A percentile compares a stretch with the other conserved stretches of the same genome.
Conservation (phyloP, 1,284 basidiomycete genomes). For the Trichosporon coremiiforme region DNA sequence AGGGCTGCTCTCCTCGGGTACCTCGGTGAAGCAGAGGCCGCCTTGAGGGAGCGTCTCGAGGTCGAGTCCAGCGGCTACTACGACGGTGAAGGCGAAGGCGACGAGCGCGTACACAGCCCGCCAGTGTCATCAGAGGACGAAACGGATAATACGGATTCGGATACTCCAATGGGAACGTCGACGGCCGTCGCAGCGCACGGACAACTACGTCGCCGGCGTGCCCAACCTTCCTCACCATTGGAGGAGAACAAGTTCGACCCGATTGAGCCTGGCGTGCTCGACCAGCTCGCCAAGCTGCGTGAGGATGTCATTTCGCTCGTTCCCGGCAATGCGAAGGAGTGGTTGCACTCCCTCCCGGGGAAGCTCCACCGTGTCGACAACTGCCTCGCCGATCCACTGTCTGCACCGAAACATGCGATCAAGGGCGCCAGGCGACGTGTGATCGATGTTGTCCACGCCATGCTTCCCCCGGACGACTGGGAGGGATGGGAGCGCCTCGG, state of each 20-base stretch:
- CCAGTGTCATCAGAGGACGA: conserved; percentile 30
- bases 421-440: conserved; percentile 45
- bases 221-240: neutral
- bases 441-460: conserved; percentile 46
- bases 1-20: conserved; percentile 53
- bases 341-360: conserved; percentile 44
- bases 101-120: conserved; percentile 4
- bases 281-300: conserved; percentile 46
- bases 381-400: conserved; percentile 29
- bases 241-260: neutral
- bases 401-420: conserved; percentile 31
- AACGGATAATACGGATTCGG: conserved; percentile 22
- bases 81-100: neutral
- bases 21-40: conserved; percentile 52
- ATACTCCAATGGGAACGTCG: conserved; percentile 14
- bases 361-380: conserved; percentile 44
- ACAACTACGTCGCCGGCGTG: conserved; percentile 16
- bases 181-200: conserved; percentile 4
- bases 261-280: conserved; percentile 36
- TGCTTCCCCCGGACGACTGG: conserved; percentile 56
- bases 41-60: conserved; percentile 44
- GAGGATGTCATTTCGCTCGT: conserved; percentile 51
- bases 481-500: conserved; percentile 55
- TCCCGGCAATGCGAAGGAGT: conserved; percentile 38
- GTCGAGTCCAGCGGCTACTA: conserved; percentile 26